These are phyloP conservation scores for Parmales sp. DNA, from an alignment of 108 stramenopile genomes.

Conservation along the genomic window DNA sequence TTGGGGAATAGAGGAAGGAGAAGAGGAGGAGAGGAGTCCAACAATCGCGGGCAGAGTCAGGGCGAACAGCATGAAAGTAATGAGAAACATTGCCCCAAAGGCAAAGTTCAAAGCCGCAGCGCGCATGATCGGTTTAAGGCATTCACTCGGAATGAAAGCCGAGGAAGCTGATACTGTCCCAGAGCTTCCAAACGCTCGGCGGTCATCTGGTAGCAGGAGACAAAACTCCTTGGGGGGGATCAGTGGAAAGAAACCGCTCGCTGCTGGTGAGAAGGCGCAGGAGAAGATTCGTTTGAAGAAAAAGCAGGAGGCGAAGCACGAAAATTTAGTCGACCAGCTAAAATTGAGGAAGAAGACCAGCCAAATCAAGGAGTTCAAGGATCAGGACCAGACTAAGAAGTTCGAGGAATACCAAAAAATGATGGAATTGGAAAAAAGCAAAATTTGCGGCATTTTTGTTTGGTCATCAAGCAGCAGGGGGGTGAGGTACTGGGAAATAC, in stretches of 20 bases:
- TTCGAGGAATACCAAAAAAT: no score
- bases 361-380: neutral
- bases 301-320: neutral
- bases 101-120: no score
- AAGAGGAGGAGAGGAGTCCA: neutral
- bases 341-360: neutral
- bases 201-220: no score
- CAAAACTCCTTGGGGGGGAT: no score
- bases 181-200: no score
- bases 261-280: neutral
- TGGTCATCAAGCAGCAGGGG: neutral
- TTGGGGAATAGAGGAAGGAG: neutral
- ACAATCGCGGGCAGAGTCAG: neutral
- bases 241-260: no score
- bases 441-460: neutral
- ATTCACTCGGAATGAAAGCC: no score
- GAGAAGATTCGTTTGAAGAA: neutral
- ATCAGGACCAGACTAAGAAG: neutral
- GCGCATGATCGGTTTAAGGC: no score
- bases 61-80: neutral
- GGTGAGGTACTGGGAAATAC: neutral
- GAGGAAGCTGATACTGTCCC: no score
- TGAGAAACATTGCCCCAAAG: neutral
- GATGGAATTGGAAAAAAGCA: no score
- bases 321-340: conserved; percentile 9